Evolutionary conservation across 139 green algal species (phyloP), one percentile per base, ranked within the genome.

Genomic region (Limnomonas spitsbergensis): DNA sequence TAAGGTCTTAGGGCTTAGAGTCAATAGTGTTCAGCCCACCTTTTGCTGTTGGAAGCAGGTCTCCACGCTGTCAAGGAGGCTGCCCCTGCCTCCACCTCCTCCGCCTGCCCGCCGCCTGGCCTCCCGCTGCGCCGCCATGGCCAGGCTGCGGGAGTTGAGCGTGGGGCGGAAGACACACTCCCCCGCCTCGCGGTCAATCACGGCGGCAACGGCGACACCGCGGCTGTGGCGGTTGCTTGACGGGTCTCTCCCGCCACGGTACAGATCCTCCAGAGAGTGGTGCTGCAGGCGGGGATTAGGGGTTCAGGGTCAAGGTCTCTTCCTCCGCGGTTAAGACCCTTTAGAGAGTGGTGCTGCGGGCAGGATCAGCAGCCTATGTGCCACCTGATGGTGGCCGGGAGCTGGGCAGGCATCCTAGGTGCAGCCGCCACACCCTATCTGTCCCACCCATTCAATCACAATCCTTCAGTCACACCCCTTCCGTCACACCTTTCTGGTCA

Each of bases 101-200:
- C 73, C 70, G 32, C 26, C 37, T 77, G 70, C 4, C 39, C 27
- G 7, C 38, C 32, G 26, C 40, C 34, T 47, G 54, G 47, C 47
- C 20, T 61, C 47, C 47, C 14, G 14, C 20, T 61, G 47, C 47
- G 14, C 47, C 14, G 42, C 40, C 67, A 81, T 24, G 37, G 38
- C 53, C 2, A 80, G 40, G 82, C 79, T 84, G 66, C 71, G 70
- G 20, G 61, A 38, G 61, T 87, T 84, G 34, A 87, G 73, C 32
- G 66, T 29, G n/a, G 83, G 83, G 37, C 7, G 26, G 71, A 87
- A 87, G 52, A 79, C 80, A 76, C 83, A 87, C 66, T 87, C 80
- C 39, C 47, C 75, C 61, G 38, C 69, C 0, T 77, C 54, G 24
- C 74, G 75, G 38, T 83, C 75, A 32, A 69, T 26, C n/a, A 53